phyloP scores from a whole-genome alignment of 345 rosid genomes.

The Cardiospermum halicacabum region DNA sequence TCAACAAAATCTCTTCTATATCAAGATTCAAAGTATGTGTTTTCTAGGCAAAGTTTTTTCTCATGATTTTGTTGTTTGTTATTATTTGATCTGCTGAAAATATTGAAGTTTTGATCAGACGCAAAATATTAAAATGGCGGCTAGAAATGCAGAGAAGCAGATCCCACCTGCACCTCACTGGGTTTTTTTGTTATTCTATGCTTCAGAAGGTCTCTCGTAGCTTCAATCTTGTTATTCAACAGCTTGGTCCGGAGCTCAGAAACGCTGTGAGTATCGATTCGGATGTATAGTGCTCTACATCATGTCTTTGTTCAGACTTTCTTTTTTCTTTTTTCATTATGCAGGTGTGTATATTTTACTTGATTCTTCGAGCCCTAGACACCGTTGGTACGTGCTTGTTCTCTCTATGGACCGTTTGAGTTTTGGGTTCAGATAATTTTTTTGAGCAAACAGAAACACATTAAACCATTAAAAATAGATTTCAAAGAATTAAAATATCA shows the following conservation, averaged over 20 bases:
- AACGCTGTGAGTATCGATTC: conserved; percentile 62
- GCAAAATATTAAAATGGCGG: conserved; percentile 73
- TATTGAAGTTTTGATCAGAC: conserved; percentile 57
- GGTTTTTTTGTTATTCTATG: conserved; percentile 88
- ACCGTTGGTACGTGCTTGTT: conserved; percentile 70
- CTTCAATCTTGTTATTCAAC: conserved; percentile 88
- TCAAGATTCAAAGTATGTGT: neutral
- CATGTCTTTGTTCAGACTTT: neutral
- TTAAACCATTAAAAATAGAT: too few species aligned
- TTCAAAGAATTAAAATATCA: too few species aligned
- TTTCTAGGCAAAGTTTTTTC: neutral
- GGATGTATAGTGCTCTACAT: neutral
- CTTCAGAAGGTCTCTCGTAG: conserved; percentile 90
- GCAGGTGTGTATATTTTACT: conserved; percentile 87
- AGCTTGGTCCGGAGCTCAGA: conserved; percentile 72
- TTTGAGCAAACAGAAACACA: too few species aligned
- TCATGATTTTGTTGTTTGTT: neutral
- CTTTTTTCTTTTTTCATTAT: conserved; percentile 12
- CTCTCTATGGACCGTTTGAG: conserved; percentile 9
- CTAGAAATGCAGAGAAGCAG: conserved; percentile 74
- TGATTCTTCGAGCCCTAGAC: conserved; percentile 96
- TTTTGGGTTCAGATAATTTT: too few species aligned
- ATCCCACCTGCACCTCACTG: conserved; percentile 88
- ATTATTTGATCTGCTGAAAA: neutral
- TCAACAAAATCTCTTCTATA: too few species aligned